Evolutionary conservation across 164 flowering plant species (phyloP).

Genomic region (Vitis amurensis): DNA sequence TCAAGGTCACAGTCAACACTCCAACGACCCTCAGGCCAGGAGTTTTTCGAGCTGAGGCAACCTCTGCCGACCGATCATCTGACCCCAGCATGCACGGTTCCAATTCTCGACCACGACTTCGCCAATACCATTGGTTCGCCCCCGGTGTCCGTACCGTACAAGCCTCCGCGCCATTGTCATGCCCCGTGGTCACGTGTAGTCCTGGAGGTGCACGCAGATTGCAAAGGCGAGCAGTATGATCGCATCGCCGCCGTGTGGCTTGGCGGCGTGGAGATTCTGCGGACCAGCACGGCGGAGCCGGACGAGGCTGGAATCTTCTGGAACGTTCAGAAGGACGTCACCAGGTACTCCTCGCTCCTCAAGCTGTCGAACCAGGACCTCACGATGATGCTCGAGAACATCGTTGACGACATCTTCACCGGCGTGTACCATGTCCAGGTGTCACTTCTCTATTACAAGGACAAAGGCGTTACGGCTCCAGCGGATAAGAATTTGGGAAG

Average conservation of each 20-base stretch:
- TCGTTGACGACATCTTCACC: slow-evolving; percentile 61
- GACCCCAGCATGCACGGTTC: slow-evolving; percentile 49
- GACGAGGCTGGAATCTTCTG: slow-evolving; percentile 62
- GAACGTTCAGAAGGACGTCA: slow-evolving; percentile 75
- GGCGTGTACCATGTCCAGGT: slow-evolving; percentile 68
- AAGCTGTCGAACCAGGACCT: slow-evolving; percentile 35
- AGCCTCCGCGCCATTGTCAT: slow-evolving; percentile 60
- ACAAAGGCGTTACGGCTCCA: slow-evolving; percentile 11
- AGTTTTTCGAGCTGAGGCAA: slow-evolving; percentile 43
- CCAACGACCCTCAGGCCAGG: slow-evolving; percentile 11
- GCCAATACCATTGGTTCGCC: slow-evolving; percentile 58
- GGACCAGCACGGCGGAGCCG: slow-evolving; percentile 93
- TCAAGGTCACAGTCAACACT: background rate
- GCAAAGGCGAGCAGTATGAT: slow-evolving; percentile 71
- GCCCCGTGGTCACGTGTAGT: slow-evolving; percentile 56
- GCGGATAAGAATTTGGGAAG: background rate
- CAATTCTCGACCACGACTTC: slow-evolving; percentile 56
- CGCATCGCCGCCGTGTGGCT: slow-evolving; percentile 85
- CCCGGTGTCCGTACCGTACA: slow-evolving; percentile 50
- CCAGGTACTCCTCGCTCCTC: slow-evolving; percentile 65
- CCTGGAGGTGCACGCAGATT: slow-evolving; percentile 44
- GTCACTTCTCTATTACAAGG: slow-evolving; percentile 39
- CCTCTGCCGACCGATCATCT: slow-evolving; percentile 50
- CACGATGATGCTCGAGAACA: slow-evolving; percentile 79
- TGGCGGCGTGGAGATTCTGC: slow-evolving; percentile 79